A percentile compares a stretch with the other conserved stretches of the same genome.
Evolutionary conservation across 2,329 filamentous ascomycete species (phyloP).

Genomic region (Tolypocladium sp.): DNA sequence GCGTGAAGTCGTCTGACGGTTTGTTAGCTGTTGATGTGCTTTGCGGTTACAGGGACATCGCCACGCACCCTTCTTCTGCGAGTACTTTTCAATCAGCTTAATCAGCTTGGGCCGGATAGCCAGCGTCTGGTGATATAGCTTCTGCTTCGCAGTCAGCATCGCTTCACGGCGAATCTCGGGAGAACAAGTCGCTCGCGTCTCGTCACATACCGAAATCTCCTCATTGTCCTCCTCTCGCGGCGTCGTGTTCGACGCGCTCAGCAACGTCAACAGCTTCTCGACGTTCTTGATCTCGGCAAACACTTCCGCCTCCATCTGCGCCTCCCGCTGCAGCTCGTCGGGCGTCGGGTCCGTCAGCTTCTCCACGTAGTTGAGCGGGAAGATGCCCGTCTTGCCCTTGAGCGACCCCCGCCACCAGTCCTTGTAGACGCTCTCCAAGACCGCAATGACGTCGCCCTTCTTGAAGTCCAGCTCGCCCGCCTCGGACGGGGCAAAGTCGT

Average conservation of each 20-base stretch:
- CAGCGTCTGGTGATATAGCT: constrained; percentile 84
- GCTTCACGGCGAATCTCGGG: too few species aligned
- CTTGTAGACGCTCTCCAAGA: constrained; percentile 95
- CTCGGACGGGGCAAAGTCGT: constrained; percentile 91
- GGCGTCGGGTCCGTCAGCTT: constrained; percentile 91
- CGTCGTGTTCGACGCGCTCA: constrained; percentile 78
- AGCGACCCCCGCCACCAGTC: constrained; percentile 99
- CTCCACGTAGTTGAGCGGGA: constrained; percentile 97
- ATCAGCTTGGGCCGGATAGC: constrained; percentile 95
- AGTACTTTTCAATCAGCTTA: constrained; percentile 97
- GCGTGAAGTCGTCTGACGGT: constrained; percentile 81
- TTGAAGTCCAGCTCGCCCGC: constrained; percentile 91
- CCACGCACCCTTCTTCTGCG: constrained; percentile 83
- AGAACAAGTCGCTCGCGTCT: not conserved
- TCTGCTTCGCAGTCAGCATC: constrained; percentile 33
- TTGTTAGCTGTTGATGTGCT: constrained; percentile 2
- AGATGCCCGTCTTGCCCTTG: constrained; percentile 91
- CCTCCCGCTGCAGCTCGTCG: constrained; percentile 89
- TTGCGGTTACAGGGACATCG: not conserved
- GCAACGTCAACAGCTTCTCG: constrained; percentile 67
- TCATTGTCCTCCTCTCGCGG: constrained; percentile 87
- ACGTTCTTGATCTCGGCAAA: constrained; percentile 58
- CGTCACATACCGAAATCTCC: constrained; percentile 68
- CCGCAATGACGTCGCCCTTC: constrained; percentile 94
- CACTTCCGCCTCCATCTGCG: constrained; percentile 78